Evolutionary conservation across 2,329 filamentous ascomycete genomes (phyloP).

Genomic region (Aspergillus udagawae): DNA sequence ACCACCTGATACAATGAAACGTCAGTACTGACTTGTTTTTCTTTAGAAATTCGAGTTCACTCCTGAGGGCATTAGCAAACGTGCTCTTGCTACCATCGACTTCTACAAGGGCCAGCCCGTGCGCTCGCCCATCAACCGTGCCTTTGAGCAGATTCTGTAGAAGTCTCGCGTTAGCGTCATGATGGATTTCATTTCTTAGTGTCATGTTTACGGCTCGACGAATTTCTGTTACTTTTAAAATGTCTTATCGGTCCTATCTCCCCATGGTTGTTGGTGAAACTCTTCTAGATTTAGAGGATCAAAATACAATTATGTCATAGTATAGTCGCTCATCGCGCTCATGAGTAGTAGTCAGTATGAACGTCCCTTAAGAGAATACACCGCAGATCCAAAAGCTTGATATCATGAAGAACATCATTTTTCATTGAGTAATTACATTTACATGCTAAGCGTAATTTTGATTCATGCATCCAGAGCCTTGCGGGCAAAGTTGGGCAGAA

Average conservation of each 20-base stretch:
- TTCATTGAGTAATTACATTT: conserved; percentile 1
- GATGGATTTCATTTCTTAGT: conserved; percentile 9
- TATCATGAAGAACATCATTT: conserved; percentile 8
- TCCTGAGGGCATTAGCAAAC: conserved; percentile 92
- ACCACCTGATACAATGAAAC: not conserved
- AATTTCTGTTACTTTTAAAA: conserved; percentile 17
- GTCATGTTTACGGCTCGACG: conserved; percentile 21
- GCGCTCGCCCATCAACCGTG: conserved; percentile 92
- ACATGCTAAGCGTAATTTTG: not conserved
- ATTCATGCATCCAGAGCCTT: conserved; percentile 53
- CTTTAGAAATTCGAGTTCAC: conserved; percentile 97
- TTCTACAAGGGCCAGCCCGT: conserved; percentile 97
- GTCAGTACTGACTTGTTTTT: conserved; percentile 9
- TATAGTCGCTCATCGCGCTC: not conserved
- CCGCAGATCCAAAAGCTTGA: not conserved
- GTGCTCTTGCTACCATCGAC: conserved; percentile 82
- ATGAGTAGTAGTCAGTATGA: not conserved
- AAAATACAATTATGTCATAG: conserved; percentile 4
- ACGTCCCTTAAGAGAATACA: not conserved
- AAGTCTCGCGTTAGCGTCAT: conserved; percentile 15
- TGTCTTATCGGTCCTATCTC: conserved; percentile 2
- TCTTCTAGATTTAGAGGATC: conserved; percentile 19
- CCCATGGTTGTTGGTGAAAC: not conserved
- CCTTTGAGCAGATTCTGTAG: conserved; percentile 96
- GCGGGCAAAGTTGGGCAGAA: conserved; percentile 89